phyloP scores from a whole-genome alignment of 768 basidiomycete species.

The Suillus decipiens region DNA sequence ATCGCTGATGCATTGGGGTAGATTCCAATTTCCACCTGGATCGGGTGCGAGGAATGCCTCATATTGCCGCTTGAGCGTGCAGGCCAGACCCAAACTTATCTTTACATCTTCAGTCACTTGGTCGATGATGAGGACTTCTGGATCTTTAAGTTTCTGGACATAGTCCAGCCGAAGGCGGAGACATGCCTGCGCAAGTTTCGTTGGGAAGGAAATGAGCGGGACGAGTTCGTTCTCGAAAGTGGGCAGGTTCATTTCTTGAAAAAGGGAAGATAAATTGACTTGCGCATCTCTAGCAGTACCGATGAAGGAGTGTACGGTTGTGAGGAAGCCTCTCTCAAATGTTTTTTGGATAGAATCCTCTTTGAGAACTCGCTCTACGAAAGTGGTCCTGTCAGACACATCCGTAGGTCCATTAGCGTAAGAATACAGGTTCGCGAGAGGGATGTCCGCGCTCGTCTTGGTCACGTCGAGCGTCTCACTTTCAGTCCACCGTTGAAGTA shows the following conservation, averaged over 20 bases:
- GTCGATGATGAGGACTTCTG: constrained; percentile 87
- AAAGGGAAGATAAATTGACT: constrained; percentile 72
- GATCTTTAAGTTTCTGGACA: constrained; percentile 84
- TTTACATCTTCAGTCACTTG: constrained; percentile 94
- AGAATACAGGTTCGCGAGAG: constrained; percentile 36
- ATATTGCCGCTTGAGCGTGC: constrained; percentile 94
- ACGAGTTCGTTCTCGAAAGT: constrained; percentile 88
- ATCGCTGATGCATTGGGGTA: constrained; percentile 85
- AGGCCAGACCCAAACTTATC: constrained; percentile 87
- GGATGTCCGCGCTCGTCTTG: constrained; percentile 64
- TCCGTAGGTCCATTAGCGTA: constrained; percentile 41
- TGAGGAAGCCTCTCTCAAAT: constrained; percentile 88
- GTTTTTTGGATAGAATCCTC: constrained; percentile 95
- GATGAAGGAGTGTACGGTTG: constrained; percentile 85
- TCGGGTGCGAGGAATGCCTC: constrained; percentile 89
- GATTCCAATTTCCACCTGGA: constrained; percentile 81
- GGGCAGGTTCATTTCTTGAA: constrained; percentile 88
- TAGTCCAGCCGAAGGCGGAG: constrained; percentile 89
- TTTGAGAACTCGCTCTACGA: constrained; percentile 91
- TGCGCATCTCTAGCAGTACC: constrained; percentile 85
- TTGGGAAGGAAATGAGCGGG: constrained; percentile 94
- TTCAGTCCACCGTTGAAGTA: constrained; percentile 92
- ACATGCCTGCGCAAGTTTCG: constrained; percentile 89
- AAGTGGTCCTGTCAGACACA: constrained; percentile 72
- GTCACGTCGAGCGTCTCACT: constrained; percentile 89